Percentiles rank a stretch among this genome's conserved stretches.
phyloP scores from a whole-genome alignment of 345 rosid species.

The Lumnitzera racemosa region DNA sequence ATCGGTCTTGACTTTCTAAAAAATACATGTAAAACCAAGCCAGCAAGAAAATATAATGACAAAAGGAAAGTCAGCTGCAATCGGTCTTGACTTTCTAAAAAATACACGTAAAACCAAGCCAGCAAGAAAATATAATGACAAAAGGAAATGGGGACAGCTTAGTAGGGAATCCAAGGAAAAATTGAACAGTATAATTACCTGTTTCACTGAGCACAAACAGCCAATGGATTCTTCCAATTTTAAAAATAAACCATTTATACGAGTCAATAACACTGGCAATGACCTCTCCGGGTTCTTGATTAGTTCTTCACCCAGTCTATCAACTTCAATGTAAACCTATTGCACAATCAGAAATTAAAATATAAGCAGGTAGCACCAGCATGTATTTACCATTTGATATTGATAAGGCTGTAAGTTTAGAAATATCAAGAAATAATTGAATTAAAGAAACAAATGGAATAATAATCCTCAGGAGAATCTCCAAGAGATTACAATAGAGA shows the following conservation, averaged over 20 bases:
- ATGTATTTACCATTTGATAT: neutral
- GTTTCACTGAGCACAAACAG: constrained; percentile 48
- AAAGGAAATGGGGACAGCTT: neutral
- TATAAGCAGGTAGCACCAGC: neutral
- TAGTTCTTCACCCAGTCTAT: constrained; percentile 59
- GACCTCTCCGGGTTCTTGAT: constrained; percentile 58
- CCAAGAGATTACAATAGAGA: too few species aligned
- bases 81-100: too few species aligned
- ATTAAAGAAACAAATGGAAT: too few species aligned
- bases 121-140: neutral
- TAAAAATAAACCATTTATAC: constrained; percentile 45
- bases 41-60: too few species aligned
- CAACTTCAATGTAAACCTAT: constrained; percentile 73
- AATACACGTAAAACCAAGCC: too few species aligned
- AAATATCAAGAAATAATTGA: too few species aligned
- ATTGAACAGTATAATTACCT: constrained; percentile 27
- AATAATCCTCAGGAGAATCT: too few species aligned
- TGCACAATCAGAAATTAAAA: constrained; percentile 7
- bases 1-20: too few species aligned
- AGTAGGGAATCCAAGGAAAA: neutral
- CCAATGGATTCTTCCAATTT: constrained; percentile 61
- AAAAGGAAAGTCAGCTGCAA: neutral
- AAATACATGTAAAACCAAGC: too few species aligned
- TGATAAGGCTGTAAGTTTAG: too few species aligned
- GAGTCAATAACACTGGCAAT: constrained; percentile 39